Conservation (phyloP, 768 basidiomycete genomes). For the Suillus occidentalis region DNA sequence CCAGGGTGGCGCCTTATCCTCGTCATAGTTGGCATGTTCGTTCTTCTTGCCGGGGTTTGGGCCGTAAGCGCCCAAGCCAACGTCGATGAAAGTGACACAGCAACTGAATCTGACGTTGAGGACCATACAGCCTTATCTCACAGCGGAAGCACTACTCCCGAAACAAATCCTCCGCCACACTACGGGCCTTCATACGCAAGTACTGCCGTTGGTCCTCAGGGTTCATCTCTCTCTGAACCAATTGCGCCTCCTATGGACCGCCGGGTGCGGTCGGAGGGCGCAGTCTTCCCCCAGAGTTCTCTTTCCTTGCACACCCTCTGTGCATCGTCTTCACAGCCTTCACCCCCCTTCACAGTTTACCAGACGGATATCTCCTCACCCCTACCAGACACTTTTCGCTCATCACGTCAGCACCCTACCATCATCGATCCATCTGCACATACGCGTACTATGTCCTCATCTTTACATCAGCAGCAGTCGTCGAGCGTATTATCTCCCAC, state of each 20-base stretch:
- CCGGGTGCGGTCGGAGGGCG: conserved; percentile 12
- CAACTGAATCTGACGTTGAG: conserved; percentile 9
- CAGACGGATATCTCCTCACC: neutral
- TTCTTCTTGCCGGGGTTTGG: conserved; percentile 88
- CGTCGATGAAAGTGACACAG: conserved; percentile 42
- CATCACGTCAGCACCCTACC: conserved; percentile 2
- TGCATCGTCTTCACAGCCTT: neutral
- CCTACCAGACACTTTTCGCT: conserved; percentile 1
- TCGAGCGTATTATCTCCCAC: conserved; percentile 13
- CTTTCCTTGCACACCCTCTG: conserved; percentile 9
- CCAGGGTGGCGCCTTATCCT: conserved; percentile 67
- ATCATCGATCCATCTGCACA: neutral
- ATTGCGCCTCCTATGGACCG: conserved; percentile 16
- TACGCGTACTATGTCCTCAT: conserved; percentile 3
- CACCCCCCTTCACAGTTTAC: neutral
- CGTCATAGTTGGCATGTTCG: conserved; percentile 71
- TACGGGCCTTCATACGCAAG: conserved; percentile 2
- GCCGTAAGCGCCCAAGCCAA: conserved; percentile 76
- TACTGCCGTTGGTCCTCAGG: conserved; percentile 33
- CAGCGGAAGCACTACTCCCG: neutral
- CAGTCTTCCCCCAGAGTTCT: conserved; percentile 1
- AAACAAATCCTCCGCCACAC: neutral
- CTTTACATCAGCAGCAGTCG: conserved; percentile 7
- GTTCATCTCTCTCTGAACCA: conserved; percentile 8
- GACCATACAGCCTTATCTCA: neutral